Base-by-base conservation (phyloP, 2,329 filamentous ascomycete genomes). In the Neonectria neomacrospora region DNA sequence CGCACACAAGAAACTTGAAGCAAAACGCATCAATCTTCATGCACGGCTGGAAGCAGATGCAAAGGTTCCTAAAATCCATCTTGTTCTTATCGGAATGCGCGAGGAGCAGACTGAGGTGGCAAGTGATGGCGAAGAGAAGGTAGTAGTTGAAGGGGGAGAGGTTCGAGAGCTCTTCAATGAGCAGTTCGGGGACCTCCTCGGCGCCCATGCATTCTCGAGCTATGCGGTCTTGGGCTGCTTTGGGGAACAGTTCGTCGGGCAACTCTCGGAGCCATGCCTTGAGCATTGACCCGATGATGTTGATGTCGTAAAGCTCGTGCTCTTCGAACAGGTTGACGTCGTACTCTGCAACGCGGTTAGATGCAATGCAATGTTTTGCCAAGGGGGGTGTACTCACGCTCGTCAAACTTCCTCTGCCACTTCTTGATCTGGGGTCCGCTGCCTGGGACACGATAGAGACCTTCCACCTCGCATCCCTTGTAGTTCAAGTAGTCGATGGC, bases 91-190 rank as follows among this genome's bases (percentile, higher is more conserved):
- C 93, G 23, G 94, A 91, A 77, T 97, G 95, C 1, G 93, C 94
- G 71, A 97, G 89, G 10, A 98, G 86, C 26, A 97, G 86, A 72
- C 94, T 97, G 52, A 98, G 89, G 74, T 98, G 95, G 79, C 95
- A 97, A 34, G 95, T 98, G 71, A 97, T 97, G 72, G 95, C 95
- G 77, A 98, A 98, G 6, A 98, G 88, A 14, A 98, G 90, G 75
- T 98, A 97, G 80, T 98, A 98, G 80, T 97, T 97, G 83, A 96
- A 97, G 0, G 95, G 95, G 7, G 95, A 92, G n/a, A 98, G 85
- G 71, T 93, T 94, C 1, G 95, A 97, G 3, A 98, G 88, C 78
- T 97, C 93, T 68, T 97, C 94, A 69, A 96, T 90, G 60, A 98
- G 86, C 78, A 96, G 77, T 75, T 96, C 91, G 0, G 95, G 94